phyloP scores from a whole-genome alignment of 2,329 filamentous ascomycete genomes.

The Verticillium longisporum region DNA sequence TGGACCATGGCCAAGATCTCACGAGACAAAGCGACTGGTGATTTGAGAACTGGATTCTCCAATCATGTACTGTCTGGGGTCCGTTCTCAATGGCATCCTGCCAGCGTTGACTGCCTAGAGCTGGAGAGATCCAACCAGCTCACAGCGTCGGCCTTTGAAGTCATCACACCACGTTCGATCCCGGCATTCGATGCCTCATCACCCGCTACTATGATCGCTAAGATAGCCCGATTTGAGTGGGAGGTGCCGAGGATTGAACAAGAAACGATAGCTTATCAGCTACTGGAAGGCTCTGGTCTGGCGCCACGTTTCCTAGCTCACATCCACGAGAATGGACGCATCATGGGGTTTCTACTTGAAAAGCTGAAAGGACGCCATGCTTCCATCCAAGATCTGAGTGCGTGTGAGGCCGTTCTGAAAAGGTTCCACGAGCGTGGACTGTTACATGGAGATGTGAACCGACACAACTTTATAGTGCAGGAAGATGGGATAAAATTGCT shows the following conservation, averaged over 20 bases:
- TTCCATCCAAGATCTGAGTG: conserved; percentile 15
- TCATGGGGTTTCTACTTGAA: conserved; percentile 27
- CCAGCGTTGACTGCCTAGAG: no score
- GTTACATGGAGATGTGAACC: not conserved
- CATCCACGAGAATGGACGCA: conserved; percentile 23
- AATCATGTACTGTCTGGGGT: no score
- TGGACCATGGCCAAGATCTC: no score
- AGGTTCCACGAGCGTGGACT: conserved; percentile 8
- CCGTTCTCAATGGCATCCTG: no score
- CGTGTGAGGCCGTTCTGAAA: conserved; percentile 18
- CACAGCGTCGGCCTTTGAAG: no score
- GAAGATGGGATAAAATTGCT: not conserved
- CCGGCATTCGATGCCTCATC: no score
- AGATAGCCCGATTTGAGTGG: conserved; percentile 25
- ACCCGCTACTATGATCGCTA: conserved; percentile 15
- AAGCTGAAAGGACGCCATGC: conserved; percentile 19
- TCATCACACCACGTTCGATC: no score
- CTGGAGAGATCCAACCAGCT: no score
- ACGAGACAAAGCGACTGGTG: no score
- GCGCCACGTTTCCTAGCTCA: conserved; percentile 26
- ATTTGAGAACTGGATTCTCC: no score
- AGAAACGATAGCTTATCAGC: conserved; percentile 21
- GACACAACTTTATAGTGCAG: not conserved
- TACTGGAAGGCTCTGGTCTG: conserved; percentile 18
- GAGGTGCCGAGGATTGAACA: conserved; percentile 22